Base-by-base conservation (phyloP, 305 asterid genomes). In the Fraxinus sp. region DNA sequence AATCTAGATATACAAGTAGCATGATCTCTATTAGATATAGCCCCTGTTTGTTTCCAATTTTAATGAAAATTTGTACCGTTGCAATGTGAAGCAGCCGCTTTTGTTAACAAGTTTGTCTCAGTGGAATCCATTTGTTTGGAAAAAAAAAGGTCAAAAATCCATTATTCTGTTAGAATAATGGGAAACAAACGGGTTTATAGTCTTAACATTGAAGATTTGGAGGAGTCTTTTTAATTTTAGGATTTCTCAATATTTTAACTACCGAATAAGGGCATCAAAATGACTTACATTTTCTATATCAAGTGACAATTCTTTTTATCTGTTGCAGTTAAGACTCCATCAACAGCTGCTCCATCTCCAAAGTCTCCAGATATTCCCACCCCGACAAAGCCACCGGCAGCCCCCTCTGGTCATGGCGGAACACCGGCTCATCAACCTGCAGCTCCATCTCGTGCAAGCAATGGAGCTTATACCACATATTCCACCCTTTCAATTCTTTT, bases 221-320 rank as follows among this genome's bases (percentile, higher is more conserved):
- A 44, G 55, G 2, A 44, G 55, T 2, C 55, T 44, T 44, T 44
- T 11, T 44, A 2, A 44, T 44, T 44, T 44, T 44, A 3, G 5
- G 55, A 18, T 3, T 10, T 20, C 46, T 75, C 10, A 36, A 20
- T 16, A 33, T 39, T 39, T 37, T 44, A 44, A 44, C 55, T 0
- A 11, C 55, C n/a, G 16, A 44, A 78, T 80, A 78, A 78, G 76
- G 81, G 84, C 82, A 33, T 84, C 30, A 39, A 30, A 20, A 32
- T 22, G 0, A 72, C 55, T 13, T 22, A 36, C 39, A 18, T 52
- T 20, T 57, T 20, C 35, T 52, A 28, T 4, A 20, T 22, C 16
- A 9, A 18, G 1, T 64, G 24, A 64, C 11, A 14, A 28, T 30
- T 55, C 4, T 5, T 32, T 8, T n/a, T 11, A 2, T 6, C 75